Conservation (phyloP, 179 eudicot genomes). For the Corrigiola litoralis region DNA sequence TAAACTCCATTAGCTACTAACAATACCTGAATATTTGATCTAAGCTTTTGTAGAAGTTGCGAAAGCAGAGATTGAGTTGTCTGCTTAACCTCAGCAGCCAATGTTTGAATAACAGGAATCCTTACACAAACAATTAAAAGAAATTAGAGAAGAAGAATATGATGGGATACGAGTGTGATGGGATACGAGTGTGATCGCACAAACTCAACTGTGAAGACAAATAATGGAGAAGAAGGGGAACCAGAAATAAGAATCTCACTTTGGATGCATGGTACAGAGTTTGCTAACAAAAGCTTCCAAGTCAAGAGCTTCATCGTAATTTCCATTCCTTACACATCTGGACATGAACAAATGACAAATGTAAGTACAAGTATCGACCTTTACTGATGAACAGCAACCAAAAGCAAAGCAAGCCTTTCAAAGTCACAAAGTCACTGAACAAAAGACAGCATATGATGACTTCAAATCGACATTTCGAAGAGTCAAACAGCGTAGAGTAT, state of each 20-base stretch:
- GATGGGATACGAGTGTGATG: slow-evolving; percentile 7
- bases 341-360: slow-evolving; percentile 1
- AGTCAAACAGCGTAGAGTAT: neutral
- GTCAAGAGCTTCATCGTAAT: slow-evolving; percentile 95
- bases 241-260: slow-evolving; percentile 48
- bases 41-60: slow-evolving; percentile 94
- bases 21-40: slow-evolving; percentile 89
- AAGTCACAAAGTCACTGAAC: neutral
- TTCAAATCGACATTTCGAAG: slow-evolving; percentile 1
- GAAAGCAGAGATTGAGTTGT: slow-evolving; percentile 95
- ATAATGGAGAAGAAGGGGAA: slow-evolving; percentile 3
- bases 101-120: slow-evolving; percentile 81
- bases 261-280: slow-evolving; percentile 91
- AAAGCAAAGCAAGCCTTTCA: neutral
- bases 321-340: slow-evolving; percentile 98
- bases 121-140: no score
- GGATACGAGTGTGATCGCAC: slow-evolving; percentile 14
- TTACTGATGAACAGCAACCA: neutral
- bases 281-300: slow-evolving; percentile 93
- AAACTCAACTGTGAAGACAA: neutral
- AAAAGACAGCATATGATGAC: neutral
- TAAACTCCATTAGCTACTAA: neutral
- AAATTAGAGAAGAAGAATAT: slow-evolving; percentile 1
- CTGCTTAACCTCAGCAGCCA: slow-evolving; percentile 84
- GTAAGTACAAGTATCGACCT: slow-evolving; percentile 1